Percentiles rank a stretch among this genome's conserved stretches.
Evolutionary conservation across 1,284 basidiomycete genomes (phyloP).

Genomic region (Porogramme epimiltina): DNA sequence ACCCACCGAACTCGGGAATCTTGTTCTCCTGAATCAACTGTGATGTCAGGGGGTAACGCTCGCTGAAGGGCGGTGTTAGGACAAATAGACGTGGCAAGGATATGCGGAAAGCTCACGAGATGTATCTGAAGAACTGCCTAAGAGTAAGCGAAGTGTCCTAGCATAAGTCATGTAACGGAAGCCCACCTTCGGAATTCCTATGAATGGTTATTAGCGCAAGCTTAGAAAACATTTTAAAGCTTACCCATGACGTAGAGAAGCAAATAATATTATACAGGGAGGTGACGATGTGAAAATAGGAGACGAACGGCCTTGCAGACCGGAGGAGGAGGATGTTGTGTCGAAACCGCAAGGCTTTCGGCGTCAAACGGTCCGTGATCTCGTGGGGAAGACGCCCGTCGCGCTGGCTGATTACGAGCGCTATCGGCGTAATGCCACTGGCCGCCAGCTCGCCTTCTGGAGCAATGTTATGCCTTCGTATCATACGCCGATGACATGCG

Average conservation of each 20-base stretch:
- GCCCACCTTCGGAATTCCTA: conserved; percentile 30
- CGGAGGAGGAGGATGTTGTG: conserved; percentile 7
- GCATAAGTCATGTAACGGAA: conserved; percentile 2
- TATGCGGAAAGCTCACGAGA: conserved; percentile 57
- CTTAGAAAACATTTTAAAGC: neutral
- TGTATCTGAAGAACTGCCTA: conserved; percentile 79
- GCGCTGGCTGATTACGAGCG: too few relatives aligned
- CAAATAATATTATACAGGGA: conserved; percentile 12
- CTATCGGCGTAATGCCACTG: too few relatives aligned
- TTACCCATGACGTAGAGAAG: conserved; percentile 15
- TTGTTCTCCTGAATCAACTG: conserved; percentile 97
- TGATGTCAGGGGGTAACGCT: conserved; percentile 97
- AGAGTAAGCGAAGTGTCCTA: neutral
- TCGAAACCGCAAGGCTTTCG: neutral
- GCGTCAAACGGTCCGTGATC: neutral
- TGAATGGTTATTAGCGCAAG: neutral
- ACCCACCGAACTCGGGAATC: conserved; percentile 89
- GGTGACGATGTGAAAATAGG: neutral
- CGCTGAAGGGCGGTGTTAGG: conserved; percentile 48
- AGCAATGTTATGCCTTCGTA: too few relatives aligned
- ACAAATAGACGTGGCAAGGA: conserved; percentile 3
- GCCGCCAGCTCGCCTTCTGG: too few relatives aligned
- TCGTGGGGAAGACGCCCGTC: too few relatives aligned
- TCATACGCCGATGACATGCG: too few relatives aligned
- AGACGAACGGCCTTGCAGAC: conserved; percentile 4